Evolutionary conservation across 768 basidiomycete species (phyloP).

Genomic region (Solioccasus polychromus): DNA sequence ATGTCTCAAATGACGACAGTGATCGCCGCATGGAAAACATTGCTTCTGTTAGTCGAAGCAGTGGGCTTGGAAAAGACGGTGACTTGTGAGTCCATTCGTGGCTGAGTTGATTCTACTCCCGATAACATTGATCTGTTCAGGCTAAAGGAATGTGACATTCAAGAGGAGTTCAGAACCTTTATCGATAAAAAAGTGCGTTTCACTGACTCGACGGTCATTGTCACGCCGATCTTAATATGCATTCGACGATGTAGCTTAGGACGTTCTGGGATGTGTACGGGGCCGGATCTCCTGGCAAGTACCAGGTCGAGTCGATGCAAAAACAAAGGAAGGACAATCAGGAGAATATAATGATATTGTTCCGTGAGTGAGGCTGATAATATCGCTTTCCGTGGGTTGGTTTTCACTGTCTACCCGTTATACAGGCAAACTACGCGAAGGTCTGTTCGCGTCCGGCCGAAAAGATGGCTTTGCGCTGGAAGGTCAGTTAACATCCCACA

Average conservation of each 20-base stretch:
- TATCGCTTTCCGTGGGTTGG: background rate
- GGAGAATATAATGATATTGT: conserved; percentile 69
- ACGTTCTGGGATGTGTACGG: conserved; percentile 43
- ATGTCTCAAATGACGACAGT: conserved; percentile 6
- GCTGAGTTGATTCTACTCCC: conserved; percentile 9
- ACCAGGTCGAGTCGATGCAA: conserved; percentile 17
- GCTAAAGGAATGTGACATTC: conserved; percentile 54
- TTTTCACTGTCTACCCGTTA: background rate
- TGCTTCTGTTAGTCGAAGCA: conserved; percentile 72
- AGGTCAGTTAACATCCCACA: conserved; percentile 49
- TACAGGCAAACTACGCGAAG: conserved; percentile 75
- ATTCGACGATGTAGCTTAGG: conserved; percentile 40
- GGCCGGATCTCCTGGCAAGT: conserved; percentile 10
- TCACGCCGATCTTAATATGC: background rate
- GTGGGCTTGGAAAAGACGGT: conserved; percentile 71
- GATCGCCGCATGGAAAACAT: conserved; percentile 56
- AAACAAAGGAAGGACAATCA: conserved; percentile 49
- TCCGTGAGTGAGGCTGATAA: conserved; percentile 46
- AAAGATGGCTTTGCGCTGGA: conserved; percentile 62
- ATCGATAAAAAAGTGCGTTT: conserved; percentile 61
- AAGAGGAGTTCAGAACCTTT: conserved; percentile 66
- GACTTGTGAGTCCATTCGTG: conserved; percentile 64
- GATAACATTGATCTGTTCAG: conserved; percentile 43
- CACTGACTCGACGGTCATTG: background rate
- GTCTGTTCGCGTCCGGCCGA: conserved; percentile 58